These are phyloP conservation scores for Mucor lusitanicus DNA, from an alignment of 371 early-diverging fungal species.

Conservation along the genomic window DNA sequence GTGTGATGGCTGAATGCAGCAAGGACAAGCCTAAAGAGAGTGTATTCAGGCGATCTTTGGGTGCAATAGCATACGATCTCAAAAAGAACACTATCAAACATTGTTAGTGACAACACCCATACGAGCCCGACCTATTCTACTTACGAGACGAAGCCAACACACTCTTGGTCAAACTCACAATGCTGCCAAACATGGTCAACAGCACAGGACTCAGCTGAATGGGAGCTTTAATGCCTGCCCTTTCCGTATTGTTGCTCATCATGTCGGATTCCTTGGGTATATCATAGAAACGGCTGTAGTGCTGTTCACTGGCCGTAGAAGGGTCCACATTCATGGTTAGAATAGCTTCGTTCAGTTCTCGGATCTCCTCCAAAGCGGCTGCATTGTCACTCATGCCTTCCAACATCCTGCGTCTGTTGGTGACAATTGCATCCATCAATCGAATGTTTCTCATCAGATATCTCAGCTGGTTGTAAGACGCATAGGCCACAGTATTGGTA, in stretches of 20 bases:
- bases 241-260: neutral
- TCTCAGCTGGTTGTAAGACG: slow-evolving; percentile 5
- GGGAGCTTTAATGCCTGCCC: neutral
- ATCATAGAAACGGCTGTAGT: slow-evolving; percentile 19
- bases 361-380: slow-evolving; percentile 15
- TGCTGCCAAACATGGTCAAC: slow-evolving; percentile 61
- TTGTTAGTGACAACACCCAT: neutral
- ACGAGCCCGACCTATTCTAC: neutral
- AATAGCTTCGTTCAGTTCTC: slow-evolving; percentile 20
- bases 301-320: slow-evolving; percentile 15
- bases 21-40: slow-evolving; percentile 64
- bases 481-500: neutral
- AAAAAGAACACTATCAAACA: slow-evolving; percentile 56
- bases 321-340: slow-evolving; percentile 24
- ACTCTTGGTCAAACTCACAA: slow-evolving; percentile 56
- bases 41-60: slow-evolving; percentile 70
- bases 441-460: slow-evolving; percentile 51
- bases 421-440: slow-evolving; percentile 38
- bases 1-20: slow-evolving; percentile 67
- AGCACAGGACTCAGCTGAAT: slow-evolving; percentile 43
- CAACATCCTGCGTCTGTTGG: neutral
- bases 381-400: neutral
- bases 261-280: neutral
- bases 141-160: slow-evolving; percentile 64
- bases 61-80: slow-evolving; percentile 57